phyloP scores from a whole-genome alignment of 371 early-diverging fungal genomes.

The Ordospora pajunii region DNA sequence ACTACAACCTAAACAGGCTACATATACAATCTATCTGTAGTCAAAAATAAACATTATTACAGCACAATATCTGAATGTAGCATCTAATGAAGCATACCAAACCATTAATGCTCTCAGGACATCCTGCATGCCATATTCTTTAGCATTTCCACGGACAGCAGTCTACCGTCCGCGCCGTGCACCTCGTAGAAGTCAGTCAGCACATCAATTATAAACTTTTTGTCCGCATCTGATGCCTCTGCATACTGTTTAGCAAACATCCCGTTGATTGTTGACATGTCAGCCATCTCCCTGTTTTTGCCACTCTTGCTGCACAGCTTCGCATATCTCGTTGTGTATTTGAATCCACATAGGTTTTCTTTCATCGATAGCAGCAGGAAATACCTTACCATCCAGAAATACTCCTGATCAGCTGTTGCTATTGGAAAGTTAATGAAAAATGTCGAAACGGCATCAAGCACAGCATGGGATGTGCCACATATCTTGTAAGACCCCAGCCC shows the following conservation, averaged over 20 bases:
- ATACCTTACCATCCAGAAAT: conserved; percentile 19
- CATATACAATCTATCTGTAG: too few species aligned
- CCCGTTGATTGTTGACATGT: not conserved
- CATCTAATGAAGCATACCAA: not conserved
- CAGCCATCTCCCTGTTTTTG: not conserved
- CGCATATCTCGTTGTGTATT: not conserved
- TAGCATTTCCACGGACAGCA: not conserved
- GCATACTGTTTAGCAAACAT: conserved; percentile 21
- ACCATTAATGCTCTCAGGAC: not conserved
- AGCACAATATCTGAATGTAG: too few species aligned
- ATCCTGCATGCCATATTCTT: not conserved
- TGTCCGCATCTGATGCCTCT: conserved; percentile 15
- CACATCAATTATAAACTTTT: conserved; percentile 40
- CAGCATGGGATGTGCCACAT: not conserved
- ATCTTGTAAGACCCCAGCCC: conserved; percentile 15
- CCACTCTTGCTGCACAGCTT: not conserved
- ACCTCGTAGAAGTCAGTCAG: conserved; percentile 48
- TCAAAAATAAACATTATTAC: too few species aligned
- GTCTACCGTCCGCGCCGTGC: not conserved
- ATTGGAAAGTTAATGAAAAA: conserved; percentile 24
- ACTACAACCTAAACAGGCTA: too few species aligned
- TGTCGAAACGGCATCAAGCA: conserved; percentile 4
- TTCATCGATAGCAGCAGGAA: not conserved
- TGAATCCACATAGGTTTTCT: not conserved
- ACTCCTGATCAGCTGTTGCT: conserved; percentile 25